phyloP scores from a whole-genome alignment of 495 filamentous ascomycete species.

The Jackrogersella multiformis region DNA sequence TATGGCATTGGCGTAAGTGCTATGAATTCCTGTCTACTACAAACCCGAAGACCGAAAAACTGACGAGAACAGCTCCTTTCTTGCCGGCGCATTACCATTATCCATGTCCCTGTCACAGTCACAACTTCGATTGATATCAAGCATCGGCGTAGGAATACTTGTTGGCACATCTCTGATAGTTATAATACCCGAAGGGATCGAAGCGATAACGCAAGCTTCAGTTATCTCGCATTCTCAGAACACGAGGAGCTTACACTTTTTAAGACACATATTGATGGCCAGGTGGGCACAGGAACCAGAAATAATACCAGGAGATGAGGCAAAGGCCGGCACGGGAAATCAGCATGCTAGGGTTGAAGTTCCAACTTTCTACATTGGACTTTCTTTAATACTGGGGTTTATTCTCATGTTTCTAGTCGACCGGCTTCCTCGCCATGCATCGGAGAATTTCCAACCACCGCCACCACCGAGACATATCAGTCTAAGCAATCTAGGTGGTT shows the following conservation, averaged over 20 bases:
- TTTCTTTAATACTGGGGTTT: slow-evolving; percentile 88
- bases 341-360: slow-evolving; percentile 48
- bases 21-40: slow-evolving; percentile 12
- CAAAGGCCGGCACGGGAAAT: slow-evolving; percentile 13
- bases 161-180: slow-evolving; percentile 96
- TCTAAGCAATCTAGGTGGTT: slow-evolving; percentile 74
- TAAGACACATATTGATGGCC: slow-evolving; percentile 29
- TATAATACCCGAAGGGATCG: slow-evolving; percentile 96
- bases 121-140: slow-evolving; percentile 87
- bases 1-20: slow-evolving; percentile 91
- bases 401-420: slow-evolving; percentile 98
- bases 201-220: slow-evolving; percentile 80
- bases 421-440: slow-evolving; percentile 77
- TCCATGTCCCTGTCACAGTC: slow-evolving; percentile 89
- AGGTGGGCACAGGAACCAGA: slow-evolving; percentile 42
- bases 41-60: slow-evolving; percentile 20
- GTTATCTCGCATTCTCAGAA: slow-evolving; percentile 54
- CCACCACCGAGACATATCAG: slow-evolving; percentile 74
- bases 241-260: slow-evolving; percentile 36
- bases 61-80: slow-evolving; percentile 77
- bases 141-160: slow-evolving; percentile 91
- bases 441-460: slow-evolving; percentile 61
- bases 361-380: slow-evolving; percentile 73
- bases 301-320: slow-evolving; percentile 13
- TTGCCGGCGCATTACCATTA: slow-evolving; percentile 91